Conservation (phyloP, 202 grass and related monocot species). For the Saccharum hybrid region DNA sequence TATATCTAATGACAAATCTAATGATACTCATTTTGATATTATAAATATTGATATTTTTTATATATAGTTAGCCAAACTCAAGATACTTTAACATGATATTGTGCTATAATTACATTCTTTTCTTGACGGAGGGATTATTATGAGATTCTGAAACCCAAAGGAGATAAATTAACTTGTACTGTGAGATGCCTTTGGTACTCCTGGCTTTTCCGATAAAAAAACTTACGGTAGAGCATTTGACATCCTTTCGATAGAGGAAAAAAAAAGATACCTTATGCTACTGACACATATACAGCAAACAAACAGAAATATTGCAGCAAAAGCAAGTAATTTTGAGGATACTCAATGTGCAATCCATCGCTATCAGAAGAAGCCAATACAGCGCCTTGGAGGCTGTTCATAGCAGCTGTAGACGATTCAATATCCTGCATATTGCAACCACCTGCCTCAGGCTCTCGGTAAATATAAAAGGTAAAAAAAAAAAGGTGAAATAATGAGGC, state of each 20-base stretch:
- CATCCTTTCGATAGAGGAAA: neutral
- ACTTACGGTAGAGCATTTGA: neutral
- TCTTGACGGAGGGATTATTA: neutral
- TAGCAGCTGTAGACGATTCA: slow-evolving; percentile 75
- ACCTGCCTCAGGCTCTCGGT: slow-evolving; percentile 24
- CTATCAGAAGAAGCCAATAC: slow-evolving; percentile 61
- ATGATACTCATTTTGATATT: neutral
- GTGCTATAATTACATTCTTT: neutral
- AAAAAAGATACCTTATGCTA: neutral
- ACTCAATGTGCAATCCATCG: slow-evolving; percentile 78
- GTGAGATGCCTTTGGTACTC: neutral
- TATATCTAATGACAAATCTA: neutral
- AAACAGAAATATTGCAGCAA: slow-evolving; percentile 26
- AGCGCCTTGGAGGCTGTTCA: slow-evolving; percentile 66
- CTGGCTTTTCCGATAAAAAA: neutral
- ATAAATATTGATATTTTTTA: neutral
- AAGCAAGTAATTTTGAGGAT: slow-evolving; percentile 53
- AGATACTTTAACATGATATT: neutral
- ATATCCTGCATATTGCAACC: slow-evolving; percentile 65
- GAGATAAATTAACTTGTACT: neutral
- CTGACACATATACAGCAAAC: slow-evolving; percentile 2
- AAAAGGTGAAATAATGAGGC: neutral
- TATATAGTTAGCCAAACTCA: neutral
- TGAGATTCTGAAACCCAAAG: neutral
- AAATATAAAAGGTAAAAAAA: neutral